phyloP scores from a whole-genome alignment of 441 rosid genomes.

The Raphanus hybrid region DNA sequence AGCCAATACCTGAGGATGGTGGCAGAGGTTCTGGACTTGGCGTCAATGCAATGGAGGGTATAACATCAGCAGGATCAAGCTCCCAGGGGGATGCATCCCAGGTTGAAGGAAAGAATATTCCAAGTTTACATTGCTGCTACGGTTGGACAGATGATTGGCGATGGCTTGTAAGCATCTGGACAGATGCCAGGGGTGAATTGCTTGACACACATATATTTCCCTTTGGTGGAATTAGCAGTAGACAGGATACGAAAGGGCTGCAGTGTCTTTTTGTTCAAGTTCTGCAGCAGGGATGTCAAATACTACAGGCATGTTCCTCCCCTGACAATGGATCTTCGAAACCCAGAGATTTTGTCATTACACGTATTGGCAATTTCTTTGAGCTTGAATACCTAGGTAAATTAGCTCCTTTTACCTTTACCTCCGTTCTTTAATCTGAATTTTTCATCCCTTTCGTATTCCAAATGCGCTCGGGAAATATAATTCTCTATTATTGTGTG shows the following conservation, averaged over 20 bases:
- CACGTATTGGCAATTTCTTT: conserved; percentile 92
- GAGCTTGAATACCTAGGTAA: conserved; percentile 99
- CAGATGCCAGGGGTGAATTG: conserved; percentile 98
- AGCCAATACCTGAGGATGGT: conserved; percentile 67
- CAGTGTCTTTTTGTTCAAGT: conserved; percentile 98
- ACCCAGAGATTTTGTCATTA: conserved; percentile 92
- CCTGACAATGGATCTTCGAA: conserved; percentile 76
- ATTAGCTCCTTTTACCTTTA: conserved; percentile 25
- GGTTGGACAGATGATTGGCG: conserved; percentile 99
- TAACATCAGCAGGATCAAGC: conserved; percentile 67
- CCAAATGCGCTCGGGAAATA: neutral
- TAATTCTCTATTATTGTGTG: neutral
- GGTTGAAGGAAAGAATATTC: conserved; percentile 74
- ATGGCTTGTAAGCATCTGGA: conserved; percentile 99
- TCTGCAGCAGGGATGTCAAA: conserved; percentile 98
- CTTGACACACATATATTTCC: conserved; percentile 98
- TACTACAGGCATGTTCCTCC: conserved; percentile 90
- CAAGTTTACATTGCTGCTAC: conserved; percentile 98
- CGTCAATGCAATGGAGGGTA: conserved; percentile 60
- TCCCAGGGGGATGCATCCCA: conserved; percentile 79
- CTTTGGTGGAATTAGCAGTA: conserved; percentile 98
- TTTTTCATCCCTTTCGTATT: neutral
- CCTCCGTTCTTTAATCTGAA: conserved; percentile 6
- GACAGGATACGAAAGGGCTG: conserved; percentile 99
- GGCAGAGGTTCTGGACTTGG: conserved; percentile 67